Evolutionary conservation across 83 land plant species (phyloP).

Genomic region (Picea abies): DNA sequence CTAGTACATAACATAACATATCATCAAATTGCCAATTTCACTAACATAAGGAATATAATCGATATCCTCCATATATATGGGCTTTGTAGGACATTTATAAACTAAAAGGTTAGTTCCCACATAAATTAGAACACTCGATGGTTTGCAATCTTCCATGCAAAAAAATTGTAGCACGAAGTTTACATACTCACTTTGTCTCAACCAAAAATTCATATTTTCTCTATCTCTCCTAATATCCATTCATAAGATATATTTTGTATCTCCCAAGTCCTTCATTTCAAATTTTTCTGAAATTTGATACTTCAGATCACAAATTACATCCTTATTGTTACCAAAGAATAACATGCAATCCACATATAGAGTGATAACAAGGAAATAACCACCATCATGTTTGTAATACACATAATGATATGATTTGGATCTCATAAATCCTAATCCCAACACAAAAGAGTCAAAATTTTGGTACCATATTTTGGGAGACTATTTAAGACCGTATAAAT

Average conservation of each 20-base stretch:
- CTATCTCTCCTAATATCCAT: not conserved
- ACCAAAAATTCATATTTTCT: not conserved
- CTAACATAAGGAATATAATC: not conserved
- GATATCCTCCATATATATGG: not conserved
- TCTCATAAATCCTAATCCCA: no score
- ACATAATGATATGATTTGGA: no score
- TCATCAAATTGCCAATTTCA: no score
- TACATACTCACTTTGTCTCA: not conserved
- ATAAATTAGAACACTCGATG: not conserved
- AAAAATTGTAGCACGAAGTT: not conserved
- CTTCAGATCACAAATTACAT: no score
- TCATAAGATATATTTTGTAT: not conserved
- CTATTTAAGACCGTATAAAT: no score
- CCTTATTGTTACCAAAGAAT: no score
- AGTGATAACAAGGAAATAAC: no score
- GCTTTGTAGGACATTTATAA: fast-evolving
- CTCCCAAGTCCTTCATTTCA: not conserved
- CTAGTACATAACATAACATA: no score
- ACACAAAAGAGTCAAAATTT: no score
- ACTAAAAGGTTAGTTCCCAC: not conserved
- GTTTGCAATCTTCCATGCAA: not conserved
- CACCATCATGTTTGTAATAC: no score
- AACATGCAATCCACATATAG: no score
- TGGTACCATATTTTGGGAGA: no score
- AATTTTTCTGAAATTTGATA: not conserved